Base-by-base conservation (phyloP, 345 rosid species). In the Rubroshorea leprosula region DNA sequence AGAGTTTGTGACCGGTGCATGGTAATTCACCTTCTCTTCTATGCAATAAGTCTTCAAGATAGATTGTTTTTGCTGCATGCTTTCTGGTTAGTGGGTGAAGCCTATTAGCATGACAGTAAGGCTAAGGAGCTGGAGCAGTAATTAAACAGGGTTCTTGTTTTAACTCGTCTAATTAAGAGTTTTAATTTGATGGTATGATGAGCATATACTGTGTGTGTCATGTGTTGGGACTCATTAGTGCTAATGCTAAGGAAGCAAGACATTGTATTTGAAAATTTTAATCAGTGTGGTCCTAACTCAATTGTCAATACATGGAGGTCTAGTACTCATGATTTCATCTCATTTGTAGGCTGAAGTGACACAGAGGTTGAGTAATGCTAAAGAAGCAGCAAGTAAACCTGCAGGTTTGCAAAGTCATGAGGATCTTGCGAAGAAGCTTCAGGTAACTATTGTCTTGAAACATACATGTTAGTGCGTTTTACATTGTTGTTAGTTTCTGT, bases 341-440 rank as follows among this genome's bases (percentile, higher is more conserved):
- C 41, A 35, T 35, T 23, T 60, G 57, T 63, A 90, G 99, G 97
- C 90, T 9, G 97, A 94, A 79, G 96, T 94, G 57, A 85, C 97
- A 57, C 96, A 85, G 69, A 85, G 99, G 78, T 76, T 94, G 65
- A 79, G 78, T 72, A 87, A 85, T 80, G 79, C 89, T 26, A 94
- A 84, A 77, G 96, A 94, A 73, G 71, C 80, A 15, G 81, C 90
- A 46, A 77, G 64, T 74, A 82, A 81, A 74, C 86, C 86, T 17
- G 73, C 72, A 46, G 86, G 71, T 44, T 50, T 84, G 64, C 92
- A 80, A 69, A 81, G 90, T 74, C 99, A 94, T 56, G 96, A 85
- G 79, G 96, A 90, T 74, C 92, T 94, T 45, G 99, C 97, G 46
- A 87, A 65, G 83, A 94, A 90, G 80, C 87, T 94, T 77, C 90